Percentiles rank a stretch among this genome's conserved stretches.
These are phyloP conservation scores for Penicillium ucsense DNA, from an alignment of 495 filamentous ascomycete genomes.

Conservation along the genomic window DNA sequence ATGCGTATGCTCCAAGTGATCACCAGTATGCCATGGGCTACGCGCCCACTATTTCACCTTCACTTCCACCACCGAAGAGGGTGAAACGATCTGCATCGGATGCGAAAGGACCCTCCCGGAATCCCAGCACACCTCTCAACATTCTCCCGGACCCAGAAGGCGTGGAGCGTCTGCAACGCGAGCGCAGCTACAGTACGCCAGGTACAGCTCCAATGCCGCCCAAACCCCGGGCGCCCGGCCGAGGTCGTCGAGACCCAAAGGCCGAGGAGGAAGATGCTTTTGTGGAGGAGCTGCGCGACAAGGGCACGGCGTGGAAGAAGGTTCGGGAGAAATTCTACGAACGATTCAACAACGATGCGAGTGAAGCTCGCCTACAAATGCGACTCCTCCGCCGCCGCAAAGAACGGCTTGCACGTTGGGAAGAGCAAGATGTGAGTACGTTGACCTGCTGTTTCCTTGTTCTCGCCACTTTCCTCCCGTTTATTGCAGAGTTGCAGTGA, in stretches of 20 bases:
- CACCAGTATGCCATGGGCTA: constrained; percentile 10
- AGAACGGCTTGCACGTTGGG: constrained; percentile 52
- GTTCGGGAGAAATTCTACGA: constrained; percentile 55
- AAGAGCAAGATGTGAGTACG: constrained; percentile 55
- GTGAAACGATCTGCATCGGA: constrained; percentile 12
- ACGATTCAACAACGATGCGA: constrained; percentile 51
- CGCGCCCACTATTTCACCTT: constrained; percentile 20
- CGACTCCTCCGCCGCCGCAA: constrained; percentile 57
- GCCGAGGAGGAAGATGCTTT: constrained; percentile 59
- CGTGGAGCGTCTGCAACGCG: constrained; percentile 25
- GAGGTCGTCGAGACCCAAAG: constrained; percentile 35
- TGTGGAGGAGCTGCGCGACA: constrained; percentile 56
- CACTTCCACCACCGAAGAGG: constrained; percentile 19
- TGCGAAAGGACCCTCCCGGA: constrained; percentile 2
- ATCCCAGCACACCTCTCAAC: constrained; percentile 19
- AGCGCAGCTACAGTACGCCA: constrained; percentile 17
- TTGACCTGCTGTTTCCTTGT: constrained; percentile 6
- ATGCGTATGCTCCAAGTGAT: constrained; percentile 15
- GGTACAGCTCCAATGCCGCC: constrained; percentile 16
- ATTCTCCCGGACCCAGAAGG: constrained; percentile 35
- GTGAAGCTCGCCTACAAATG: constrained; percentile 67
- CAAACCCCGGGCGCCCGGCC: constrained; percentile 30
- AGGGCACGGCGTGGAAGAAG: constrained; percentile 59
- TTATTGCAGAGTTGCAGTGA: too few relatives aligned
- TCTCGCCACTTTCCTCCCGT: too few relatives aligned